These are phyloP conservation scores for Metschnikowia koreensis DNA, from an alignment of 805 yeast genomes.

Conservation along the genomic window DNA sequence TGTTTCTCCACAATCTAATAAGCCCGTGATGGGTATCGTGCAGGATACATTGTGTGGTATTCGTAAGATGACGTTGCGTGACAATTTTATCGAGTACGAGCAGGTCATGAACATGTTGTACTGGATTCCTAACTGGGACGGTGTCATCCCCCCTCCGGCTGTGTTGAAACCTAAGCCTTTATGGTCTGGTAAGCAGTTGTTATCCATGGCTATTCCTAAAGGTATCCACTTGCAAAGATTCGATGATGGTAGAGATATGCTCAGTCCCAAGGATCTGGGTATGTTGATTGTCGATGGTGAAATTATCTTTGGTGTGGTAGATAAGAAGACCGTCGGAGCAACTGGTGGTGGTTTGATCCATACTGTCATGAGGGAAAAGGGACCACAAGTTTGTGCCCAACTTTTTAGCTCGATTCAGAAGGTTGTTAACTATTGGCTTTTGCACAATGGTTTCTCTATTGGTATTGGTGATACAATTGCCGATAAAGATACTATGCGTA, in stretches of 20 bases:
- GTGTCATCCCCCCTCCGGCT: conserved; percentile 94
- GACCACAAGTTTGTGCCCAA: conserved; percentile 84
- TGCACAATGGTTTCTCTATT: conserved; percentile 95
- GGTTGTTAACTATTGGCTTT: conserved; percentile 93
- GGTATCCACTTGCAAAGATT: conserved; percentile 94
- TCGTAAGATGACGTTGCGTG: conserved; percentile 92
- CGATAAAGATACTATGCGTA: conserved; percentile 92
- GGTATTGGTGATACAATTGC: conserved; percentile 99
- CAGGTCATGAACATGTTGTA: conserved; percentile 94
- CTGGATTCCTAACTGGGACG: conserved; percentile 99
- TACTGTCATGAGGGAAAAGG: conserved; percentile 96
- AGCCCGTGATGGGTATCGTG: conserved; percentile 99
- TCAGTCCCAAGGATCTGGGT: conserved; percentile 90
- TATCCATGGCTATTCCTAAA: conserved; percentile 89
- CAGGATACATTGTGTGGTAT: conserved; percentile 98
- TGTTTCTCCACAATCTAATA: conserved; percentile 97
- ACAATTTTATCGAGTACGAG: conserved; percentile 81
- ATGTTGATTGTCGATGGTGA: conserved; percentile 96
- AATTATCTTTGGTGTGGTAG: conserved; percentile 96
- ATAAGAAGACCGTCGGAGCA: conserved; percentile 97
- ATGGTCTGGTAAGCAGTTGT: conserved; percentile 96
- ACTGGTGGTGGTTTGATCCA: conserved; percentile 98
- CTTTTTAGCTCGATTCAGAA: conserved; percentile 91
- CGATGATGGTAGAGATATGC: conserved; percentile 81
- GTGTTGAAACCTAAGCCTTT: conserved; percentile 90